Conservation (phyloP, 2,329 filamentous ascomycete species). For the Hymenoscyphus repandus region DNA sequence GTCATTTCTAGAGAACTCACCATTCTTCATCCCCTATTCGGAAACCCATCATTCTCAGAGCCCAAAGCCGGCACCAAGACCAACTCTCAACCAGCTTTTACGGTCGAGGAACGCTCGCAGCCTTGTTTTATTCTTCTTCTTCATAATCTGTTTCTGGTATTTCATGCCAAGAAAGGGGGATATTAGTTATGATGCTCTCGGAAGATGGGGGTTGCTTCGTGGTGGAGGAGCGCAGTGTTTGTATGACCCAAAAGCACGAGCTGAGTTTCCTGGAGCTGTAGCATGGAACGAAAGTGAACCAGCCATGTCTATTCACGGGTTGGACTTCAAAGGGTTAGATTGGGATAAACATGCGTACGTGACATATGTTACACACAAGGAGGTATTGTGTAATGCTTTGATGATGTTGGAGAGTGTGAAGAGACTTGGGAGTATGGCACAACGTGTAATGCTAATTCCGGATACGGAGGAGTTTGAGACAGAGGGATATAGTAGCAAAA, state of each 20-base stretch:
- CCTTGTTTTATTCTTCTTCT: conserved; percentile 3
- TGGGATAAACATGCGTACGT: conserved; percentile 44
- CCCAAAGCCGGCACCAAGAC: conserved; percentile 13
- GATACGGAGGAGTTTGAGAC: conserved; percentile 16
- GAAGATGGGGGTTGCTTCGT: not conserved
- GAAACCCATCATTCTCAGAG: not conserved
- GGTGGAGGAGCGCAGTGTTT: conserved; percentile 3
- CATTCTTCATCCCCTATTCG: conserved; percentile 3
- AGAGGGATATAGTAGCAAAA: conserved; percentile 30
- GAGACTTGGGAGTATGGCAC: conserved; percentile 38
- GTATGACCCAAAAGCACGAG: conserved; percentile 5
- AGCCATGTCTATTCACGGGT: no score
- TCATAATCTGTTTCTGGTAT: conserved; percentile 6
- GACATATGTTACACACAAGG: conserved; percentile 44
- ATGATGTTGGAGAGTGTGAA: conserved; percentile 45
- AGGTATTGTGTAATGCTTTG: conserved; percentile 45
- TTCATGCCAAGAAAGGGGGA: conserved; percentile 4
- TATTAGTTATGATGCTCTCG: not conserved
- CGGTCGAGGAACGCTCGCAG: conserved; percentile 34
- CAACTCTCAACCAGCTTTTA: conserved; percentile 34
- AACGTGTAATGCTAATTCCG: conserved; percentile 44
- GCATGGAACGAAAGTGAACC: not conserved
- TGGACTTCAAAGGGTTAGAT: conserved; percentile 26
- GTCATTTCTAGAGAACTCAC: conserved; percentile 7
- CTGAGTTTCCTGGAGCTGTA: not conserved